phyloP scores from a whole-genome alignment of 2,329 filamentous ascomycete genomes.

The Monosporascus sp. region DNA sequence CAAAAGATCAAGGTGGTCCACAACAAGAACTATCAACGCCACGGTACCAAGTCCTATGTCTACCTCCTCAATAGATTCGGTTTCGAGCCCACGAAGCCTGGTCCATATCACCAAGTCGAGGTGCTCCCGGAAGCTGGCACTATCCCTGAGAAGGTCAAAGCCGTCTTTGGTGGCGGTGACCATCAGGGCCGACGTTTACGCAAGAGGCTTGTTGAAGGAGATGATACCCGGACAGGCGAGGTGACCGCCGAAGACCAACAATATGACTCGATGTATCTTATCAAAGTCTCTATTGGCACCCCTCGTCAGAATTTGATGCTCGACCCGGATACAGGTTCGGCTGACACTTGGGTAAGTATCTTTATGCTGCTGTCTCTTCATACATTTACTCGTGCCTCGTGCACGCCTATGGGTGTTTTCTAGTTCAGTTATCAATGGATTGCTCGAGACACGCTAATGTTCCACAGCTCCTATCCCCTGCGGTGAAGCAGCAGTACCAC shows the following conservation, averaged over 20 bases:
- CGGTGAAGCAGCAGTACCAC: constrained; percentile 32
- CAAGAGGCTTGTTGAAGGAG: constrained; percentile 33
- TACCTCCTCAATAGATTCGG: constrained; percentile 56
- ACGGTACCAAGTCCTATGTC: constrained; percentile 60
- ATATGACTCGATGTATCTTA: constrained; percentile 60
- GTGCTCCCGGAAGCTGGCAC: constrained; percentile 43
- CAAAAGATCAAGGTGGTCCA: constrained; percentile 44
- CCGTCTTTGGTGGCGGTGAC: constrained; percentile 42
- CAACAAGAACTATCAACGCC: constrained; percentile 54
- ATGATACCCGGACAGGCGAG: constrained; percentile 34
- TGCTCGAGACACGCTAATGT: constrained; percentile 2
- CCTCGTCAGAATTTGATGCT: constrained; percentile 56
- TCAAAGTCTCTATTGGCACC: constrained; percentile 58
- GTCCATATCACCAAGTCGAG: constrained; percentile 52
- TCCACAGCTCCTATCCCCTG: constrained; percentile 48
- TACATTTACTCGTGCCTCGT: too few species aligned
- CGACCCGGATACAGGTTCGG: constrained; percentile 66
- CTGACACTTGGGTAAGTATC: constrained; percentile 60
- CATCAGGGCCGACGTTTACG: constrained; percentile 41
- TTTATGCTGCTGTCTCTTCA: not conserved
- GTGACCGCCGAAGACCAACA: constrained; percentile 59
- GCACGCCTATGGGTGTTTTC: too few species aligned
- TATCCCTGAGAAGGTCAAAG: constrained; percentile 32
- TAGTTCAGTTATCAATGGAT: too few species aligned
- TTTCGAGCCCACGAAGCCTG: constrained; percentile 56